These are phyloP conservation scores for Ambrosiella cleistominuta DNA, from an alignment of 2,329 filamentous ascomycete genomes.

Conservation along the genomic window DNA sequence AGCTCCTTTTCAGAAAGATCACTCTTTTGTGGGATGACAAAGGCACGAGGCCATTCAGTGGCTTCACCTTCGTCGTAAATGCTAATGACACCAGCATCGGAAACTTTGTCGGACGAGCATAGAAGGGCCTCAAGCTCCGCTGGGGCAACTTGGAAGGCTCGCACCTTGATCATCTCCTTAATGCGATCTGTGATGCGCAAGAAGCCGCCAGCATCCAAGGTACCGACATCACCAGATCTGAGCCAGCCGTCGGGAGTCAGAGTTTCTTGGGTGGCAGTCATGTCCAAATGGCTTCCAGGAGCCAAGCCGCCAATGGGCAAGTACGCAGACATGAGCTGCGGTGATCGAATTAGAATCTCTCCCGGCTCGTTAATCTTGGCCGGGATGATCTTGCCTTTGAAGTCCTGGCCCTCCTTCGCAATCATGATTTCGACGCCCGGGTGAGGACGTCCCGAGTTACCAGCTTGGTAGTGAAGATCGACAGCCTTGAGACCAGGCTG, in stretches of 20 bases:
- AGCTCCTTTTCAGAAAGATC: slow-evolving; percentile 20
- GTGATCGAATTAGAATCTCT: slow-evolving; percentile 47
- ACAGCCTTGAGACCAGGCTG: slow-evolving; percentile 36
- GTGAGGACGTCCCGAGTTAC: slow-evolving; percentile 49
- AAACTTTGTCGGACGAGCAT: slow-evolving; percentile 27
- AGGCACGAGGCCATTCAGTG: slow-evolving; percentile 47
- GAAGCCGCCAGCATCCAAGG: slow-evolving; percentile 33
- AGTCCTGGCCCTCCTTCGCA: slow-evolving; percentile 31
- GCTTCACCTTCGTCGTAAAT: slow-evolving; percentile 35
- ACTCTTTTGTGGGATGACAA: slow-evolving; percentile 29
- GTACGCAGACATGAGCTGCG: slow-evolving; percentile 51
- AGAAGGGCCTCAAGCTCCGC: slow-evolving; percentile 28
- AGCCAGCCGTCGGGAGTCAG: slow-evolving; percentile 45
- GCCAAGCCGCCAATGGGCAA: slow-evolving; percentile 35
- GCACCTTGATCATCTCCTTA: slow-evolving; percentile 50
- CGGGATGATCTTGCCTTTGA: background rate
- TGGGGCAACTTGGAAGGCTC: slow-evolving; percentile 41
- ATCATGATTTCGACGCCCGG: slow-evolving; percentile 47
- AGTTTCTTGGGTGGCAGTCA: slow-evolving; percentile 22
- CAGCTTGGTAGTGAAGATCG: slow-evolving; percentile 28
- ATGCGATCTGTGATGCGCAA: slow-evolving; percentile 54
- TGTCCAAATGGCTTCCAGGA: slow-evolving; percentile 18
- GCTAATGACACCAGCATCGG: slow-evolving; percentile 49
- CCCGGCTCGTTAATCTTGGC: slow-evolving; percentile 32
- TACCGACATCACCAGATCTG: slow-evolving; percentile 53